Conservation (phyloP, 768 basidiomycete genomes). For the Mycena belliarum region DNA sequence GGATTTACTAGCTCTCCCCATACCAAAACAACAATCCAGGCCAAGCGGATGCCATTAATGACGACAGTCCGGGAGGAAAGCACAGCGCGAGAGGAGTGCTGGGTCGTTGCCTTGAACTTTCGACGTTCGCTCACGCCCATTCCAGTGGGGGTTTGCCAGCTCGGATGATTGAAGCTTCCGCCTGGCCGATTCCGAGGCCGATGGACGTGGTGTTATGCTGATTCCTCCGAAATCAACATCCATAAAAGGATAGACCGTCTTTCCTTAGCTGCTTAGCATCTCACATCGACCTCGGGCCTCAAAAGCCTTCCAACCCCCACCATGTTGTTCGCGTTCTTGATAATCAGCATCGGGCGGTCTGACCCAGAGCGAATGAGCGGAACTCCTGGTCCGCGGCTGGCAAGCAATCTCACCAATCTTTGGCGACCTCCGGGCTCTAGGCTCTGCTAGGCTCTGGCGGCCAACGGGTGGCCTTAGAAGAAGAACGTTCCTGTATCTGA, state of each 20-base stretch:
- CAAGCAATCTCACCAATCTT: constrained; percentile 1
- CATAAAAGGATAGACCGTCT: too few species aligned
- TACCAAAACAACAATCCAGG: constrained; percentile 59
- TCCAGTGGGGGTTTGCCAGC: background rate
- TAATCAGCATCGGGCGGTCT: too few species aligned
- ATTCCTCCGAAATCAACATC: background rate
- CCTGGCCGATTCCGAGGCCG: background rate
- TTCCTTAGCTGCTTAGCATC: too few species aligned
- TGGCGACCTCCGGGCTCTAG: too few species aligned
- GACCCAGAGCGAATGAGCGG: too few species aligned
- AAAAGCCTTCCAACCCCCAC: too few species aligned
- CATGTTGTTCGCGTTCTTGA: too few species aligned
- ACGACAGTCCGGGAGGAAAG: constrained; percentile 30
- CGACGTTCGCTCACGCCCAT: constrained; percentile 23
- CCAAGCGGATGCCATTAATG: constrained; percentile 45
- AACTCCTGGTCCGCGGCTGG: too few species aligned
- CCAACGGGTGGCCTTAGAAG: too few species aligned
- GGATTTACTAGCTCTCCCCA: constrained; percentile 55
- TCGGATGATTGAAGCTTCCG: background rate
- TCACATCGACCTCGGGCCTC: too few species aligned
- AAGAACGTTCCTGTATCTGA: too few species aligned
- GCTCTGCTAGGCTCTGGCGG: too few species aligned
- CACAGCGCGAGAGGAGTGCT: constrained; percentile 15
- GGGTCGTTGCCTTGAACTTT: constrained; percentile 15
- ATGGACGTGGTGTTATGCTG: background rate